Evolutionary conservation across 169 alveolate genomes (phyloP), one percentile per base, ranked within the genome.

Genomic region (Theileria equi): DNA sequence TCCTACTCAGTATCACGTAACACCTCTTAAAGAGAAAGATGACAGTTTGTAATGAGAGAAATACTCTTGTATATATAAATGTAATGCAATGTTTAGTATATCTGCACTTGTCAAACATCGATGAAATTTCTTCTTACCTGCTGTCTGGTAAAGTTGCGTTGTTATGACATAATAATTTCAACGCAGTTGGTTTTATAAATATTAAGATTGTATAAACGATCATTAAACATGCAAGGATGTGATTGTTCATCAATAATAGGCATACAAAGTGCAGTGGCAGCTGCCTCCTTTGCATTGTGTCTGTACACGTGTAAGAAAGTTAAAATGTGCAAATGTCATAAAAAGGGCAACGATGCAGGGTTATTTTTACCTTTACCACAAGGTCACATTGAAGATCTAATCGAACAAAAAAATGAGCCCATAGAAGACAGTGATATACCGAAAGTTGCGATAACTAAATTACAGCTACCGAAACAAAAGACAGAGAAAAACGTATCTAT

Each of bases 1-100:
- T 8, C 84, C 84, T 0, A 74, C 84, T n/a, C 77, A 74, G 34
- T 74, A 74, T 29, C 80, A 74, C 45, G 67, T 74, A 35, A 3
- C 65, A 11, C 84, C 62, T 0, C 73, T 74, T 10, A 62, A 66
- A 34, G 73, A 74, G 48, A 44, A 38, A 23, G 84, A 74, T 17
- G 84, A 74, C 32, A 50, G 62, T 40, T 58, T 74, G 13, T 74
- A 41, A 23, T n/a, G n/a, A 13, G 45, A 38, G 45, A 13, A 38
- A 38, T 13, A 38, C n/a, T 38, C 45, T 38, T 38, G 45, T 13
- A 38, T 38, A 38, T 13, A 13, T 13, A 13, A 38, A 38, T 38
- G 45, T 38, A 13, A 38, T 13, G n/a, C 13, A 38, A 38, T 38
- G 13, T 38, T 13, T 38, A 38, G 19, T 38, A 13, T 38, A 38